phyloP scores from a whole-genome alignment of 345 rosid genomes.

The Erysimum cheiranthoides region DNA sequence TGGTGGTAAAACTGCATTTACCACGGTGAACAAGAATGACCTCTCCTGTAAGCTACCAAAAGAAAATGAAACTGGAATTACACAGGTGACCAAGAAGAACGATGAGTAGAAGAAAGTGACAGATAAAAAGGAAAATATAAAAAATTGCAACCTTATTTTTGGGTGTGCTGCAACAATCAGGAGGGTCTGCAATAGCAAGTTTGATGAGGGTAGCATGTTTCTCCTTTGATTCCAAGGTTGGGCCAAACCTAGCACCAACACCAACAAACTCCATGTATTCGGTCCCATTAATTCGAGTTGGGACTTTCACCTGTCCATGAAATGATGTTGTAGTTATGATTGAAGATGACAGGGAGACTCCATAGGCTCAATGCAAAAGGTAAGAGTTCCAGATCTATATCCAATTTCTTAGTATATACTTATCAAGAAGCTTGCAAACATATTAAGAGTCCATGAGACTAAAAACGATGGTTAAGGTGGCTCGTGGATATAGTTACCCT shows the following conservation, averaged over 20 bases:
- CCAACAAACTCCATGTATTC: conserved; percentile 81
- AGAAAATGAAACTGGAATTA: conserved; percentile 27
- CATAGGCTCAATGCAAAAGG: not conserved
- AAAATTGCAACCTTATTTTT: conserved; percentile 57
- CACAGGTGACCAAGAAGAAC: not conserved
- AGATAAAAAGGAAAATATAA: not conserved
- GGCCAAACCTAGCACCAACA: conserved; percentile 93
- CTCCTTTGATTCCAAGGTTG: conserved; percentile 81
- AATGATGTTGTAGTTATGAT: conserved; percentile 2
- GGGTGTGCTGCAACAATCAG: conserved; percentile 72
- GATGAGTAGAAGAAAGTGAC: not conserved
- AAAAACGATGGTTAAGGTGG: conserved; percentile 3
- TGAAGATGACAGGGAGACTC: not conserved
- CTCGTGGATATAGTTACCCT: not conserved
- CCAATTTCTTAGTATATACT: not conserved
- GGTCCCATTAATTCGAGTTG: conserved; percentile 66
- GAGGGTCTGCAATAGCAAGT: conserved; percentile 79
- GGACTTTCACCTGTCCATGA: conserved; percentile 76
- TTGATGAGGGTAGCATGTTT: conserved; percentile 67
- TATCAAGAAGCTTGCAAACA: conserved; percentile 14
- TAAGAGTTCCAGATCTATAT: conserved; percentile 25
- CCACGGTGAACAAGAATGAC: conserved; percentile 82
- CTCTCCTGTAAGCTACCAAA: conserved; percentile 65
- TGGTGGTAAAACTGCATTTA: conserved; percentile 81
- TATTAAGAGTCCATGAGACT: not conserved